Evolutionary conservation across 495 filamentous ascomycete species (phyloP).

Genomic region (Penicillium turbatum): DNA sequence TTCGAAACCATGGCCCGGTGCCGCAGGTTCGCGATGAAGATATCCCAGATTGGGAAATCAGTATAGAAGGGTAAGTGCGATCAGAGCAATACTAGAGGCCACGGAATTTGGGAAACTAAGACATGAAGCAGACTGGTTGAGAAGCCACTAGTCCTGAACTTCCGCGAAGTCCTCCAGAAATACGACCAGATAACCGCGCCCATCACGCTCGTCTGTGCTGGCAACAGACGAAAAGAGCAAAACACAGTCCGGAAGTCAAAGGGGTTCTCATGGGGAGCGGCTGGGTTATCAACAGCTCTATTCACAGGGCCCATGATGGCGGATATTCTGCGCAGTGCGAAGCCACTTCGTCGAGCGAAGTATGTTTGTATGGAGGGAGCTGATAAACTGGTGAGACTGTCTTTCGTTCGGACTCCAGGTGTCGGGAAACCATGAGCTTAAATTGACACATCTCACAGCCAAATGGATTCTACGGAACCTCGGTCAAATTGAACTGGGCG

Average conservation of each 20-base stretch:
- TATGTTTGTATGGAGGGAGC: conserved; percentile 95
- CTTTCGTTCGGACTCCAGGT: background rate
- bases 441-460: conserved; percentile 46
- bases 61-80: conserved; percentile 67
- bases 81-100: background rate
- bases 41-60: conserved; percentile 77
- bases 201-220: conserved; percentile 88
- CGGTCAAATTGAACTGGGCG: conserved; percentile 82
- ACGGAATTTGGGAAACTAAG: conserved; percentile 8
- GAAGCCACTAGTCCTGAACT: conserved; percentile 65
- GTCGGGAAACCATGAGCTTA: background rate
- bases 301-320: conserved; percentile 81
- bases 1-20: conserved; percentile 91
- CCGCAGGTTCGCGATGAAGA: conserved; percentile 70
- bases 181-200: conserved; percentile 85
- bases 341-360: conserved; percentile 64
- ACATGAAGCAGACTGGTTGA: conserved; percentile 57
- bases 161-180: conserved; percentile 68
- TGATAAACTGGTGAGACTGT: conserved; percentile 61
- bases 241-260: conserved; percentile 89
- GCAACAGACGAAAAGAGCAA: conserved; percentile 92
- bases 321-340: conserved; percentile 66
- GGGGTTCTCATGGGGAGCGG: conserved; percentile 94
- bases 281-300: conserved; percentile 81
- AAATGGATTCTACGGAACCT: conserved; percentile 89